Base-by-base conservation (phyloP, 257 asterid genomes). In the Phtheirospermum japonicum region DNA sequence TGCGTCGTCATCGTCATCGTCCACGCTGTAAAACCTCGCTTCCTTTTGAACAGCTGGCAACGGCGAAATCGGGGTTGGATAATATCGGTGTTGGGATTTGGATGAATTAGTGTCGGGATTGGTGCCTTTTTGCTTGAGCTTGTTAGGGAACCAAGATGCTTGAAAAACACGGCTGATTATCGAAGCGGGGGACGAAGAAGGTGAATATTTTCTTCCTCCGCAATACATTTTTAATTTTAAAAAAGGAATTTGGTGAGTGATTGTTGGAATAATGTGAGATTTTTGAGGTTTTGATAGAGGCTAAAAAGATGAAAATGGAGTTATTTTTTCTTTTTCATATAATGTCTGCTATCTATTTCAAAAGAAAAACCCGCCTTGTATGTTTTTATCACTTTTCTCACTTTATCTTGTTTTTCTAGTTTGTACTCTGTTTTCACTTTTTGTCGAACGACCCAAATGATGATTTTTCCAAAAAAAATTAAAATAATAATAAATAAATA, bases 61-160 rank as follows among this genome's bases (percentile, higher is more conserved):
- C 1, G 71, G 57, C 0, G 76, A 67, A 10, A 54, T 53, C 5
- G 30, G 43, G 2, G 77, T 57, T 5, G 82, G 39, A 17, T 67
- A 61, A 34, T 73, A 63, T 31, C 70, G 68, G 19, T 62, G 79
- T 61, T 72, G 60, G 65, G 63, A 59, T 61, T 72, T 64, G 9
- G 50, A 66, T 12, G 69, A 20, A 10, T 39, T 39, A 2, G 48
- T 17, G 56, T 75, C 82, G 43, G 20, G 43, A 40, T 39, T 54
- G 17, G 42, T 63, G 7, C 70, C 75, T 65, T 59, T 78, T 33
- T 59, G 82, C 80, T 86, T 88, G 72, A 80, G 71, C 74, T 81
- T 88, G 20, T 80, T 87, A 18, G 83, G 73, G 39, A 86, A 59
- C 96, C 98, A 91, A 69, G 94, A 84, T 72, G 53, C 79, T 0